Evolutionary conservation across 1,284 basidiomycete species (phyloP).

Genomic region (Salmacisia buchloeana): DNA sequence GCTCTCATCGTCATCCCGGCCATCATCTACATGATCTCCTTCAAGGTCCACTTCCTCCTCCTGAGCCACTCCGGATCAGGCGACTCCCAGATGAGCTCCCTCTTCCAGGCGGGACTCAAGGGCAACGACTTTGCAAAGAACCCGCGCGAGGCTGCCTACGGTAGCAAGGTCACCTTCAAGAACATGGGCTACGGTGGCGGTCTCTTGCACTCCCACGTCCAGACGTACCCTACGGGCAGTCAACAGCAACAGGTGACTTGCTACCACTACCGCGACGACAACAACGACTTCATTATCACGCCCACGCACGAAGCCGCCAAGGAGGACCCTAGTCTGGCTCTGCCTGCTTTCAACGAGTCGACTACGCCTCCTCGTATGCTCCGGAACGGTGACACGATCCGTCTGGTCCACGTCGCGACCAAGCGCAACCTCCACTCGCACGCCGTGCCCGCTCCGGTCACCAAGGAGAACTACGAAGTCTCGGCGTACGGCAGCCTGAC

Average conservation of each 20-base stretch:
- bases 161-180: constrained; percentile 87
- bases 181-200: constrained; percentile 98
- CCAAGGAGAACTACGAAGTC: constrained; percentile 86
- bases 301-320: constrained; percentile 65
- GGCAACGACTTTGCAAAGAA: constrained; percentile 88
- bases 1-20: constrained; percentile 86
- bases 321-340: not conserved
- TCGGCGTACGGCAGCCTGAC: constrained; percentile 85
- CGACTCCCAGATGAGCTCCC: constrained; percentile 94
- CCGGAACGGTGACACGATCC: constrained; percentile 70
- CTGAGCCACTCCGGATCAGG: constrained; percentile 91
- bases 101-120: constrained; percentile 93
- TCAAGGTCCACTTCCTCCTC: constrained; percentile 93
- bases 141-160: constrained; percentile 76
- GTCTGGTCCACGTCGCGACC: constrained; percentile 75
- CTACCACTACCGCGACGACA: constrained; percentile 98
- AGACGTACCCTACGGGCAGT: constrained; percentile 88
- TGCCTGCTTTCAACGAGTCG: constrained; percentile 7
- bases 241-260: constrained; percentile 95
- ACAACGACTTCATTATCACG: constrained; percentile 84
- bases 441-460: constrained; percentile 74
- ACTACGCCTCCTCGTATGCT: constrained; percentile 59
- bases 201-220: constrained; percentile 89
- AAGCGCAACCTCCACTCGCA: constrained; percentile 91
- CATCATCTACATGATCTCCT: constrained; percentile 83